A percentile compares a stretch with the other conserved stretches of the same genome.
phyloP scores from a whole-genome alignment of 768 basidiomycete genomes.

The Kwoniella bestiolae region DNA sequence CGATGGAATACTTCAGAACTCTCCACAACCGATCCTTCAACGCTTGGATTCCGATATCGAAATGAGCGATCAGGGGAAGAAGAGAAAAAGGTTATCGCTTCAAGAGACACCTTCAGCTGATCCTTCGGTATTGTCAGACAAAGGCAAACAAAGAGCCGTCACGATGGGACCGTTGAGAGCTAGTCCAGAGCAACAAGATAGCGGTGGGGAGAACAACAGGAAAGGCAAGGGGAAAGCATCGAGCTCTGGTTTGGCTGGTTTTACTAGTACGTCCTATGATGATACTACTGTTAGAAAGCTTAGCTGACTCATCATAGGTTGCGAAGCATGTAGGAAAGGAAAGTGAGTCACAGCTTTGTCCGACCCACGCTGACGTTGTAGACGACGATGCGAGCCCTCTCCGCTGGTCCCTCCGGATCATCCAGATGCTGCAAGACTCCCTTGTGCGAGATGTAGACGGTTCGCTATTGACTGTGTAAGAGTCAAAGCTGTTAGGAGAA shows the following conservation, averaged over 20 bases:
- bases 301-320: constrained; percentile 27
- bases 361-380: constrained; percentile 1
- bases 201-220: constrained; percentile 7
- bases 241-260: constrained; percentile 9
- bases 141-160: constrained; percentile 10
- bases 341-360: constrained; percentile 32
- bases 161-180: constrained; percentile 10
- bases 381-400: constrained; percentile 49
- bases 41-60: constrained; percentile 4
- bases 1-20: background rate
- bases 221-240: constrained; percentile 11
- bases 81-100: constrained; percentile 17
- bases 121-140: constrained; percentile 5
- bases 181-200: constrained; percentile 24
- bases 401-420: constrained; percentile 46
- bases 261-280: constrained; percentile 11
- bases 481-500: constrained; percentile 32
- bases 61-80: constrained; percentile 8
- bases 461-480: constrained; percentile 48
- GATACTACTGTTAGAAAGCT: background rate
- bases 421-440: constrained; percentile 45
- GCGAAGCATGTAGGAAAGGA: constrained; percentile 48
- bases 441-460: constrained; percentile 47
- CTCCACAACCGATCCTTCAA: background rate
- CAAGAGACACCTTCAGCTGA: background rate